Evolutionary conservation across 257 asterid species (phyloP), one percentile per base, ranked within the genome.

Genomic region (Solanum commersonii): DNA sequence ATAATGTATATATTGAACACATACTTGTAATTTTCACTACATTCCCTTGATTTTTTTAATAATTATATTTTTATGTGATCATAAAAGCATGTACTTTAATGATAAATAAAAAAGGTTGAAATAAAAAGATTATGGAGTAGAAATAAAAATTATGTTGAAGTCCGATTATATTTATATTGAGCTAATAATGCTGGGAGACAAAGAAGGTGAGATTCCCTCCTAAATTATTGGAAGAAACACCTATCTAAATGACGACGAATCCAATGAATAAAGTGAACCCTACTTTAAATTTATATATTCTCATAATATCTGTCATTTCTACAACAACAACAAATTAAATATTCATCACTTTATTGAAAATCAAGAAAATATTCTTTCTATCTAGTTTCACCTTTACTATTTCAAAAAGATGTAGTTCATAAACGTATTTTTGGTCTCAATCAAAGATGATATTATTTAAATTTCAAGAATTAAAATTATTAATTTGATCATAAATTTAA

Each of bases 71-170:
- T 27, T 67, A 12, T 6, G 2, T 27, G 9, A 67, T 13, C 2
- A 67, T 67, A 67, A 67, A 67, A 67, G 5, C 34, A 68, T 68
- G 2, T 67, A 2, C 1, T 0, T 12, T 68, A 13, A 68, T 63
- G 16, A 63, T 63, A 63, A 63, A 5, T 27, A 2, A 27, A 25
- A 67, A n/a, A 13, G 5, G 4, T 56, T 6, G 10, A 56, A 52
- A 52, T 16, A 0, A 52, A 16, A 52, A 56, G 3, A 31, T 0
- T 14, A 15, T 31, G 38, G 0, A 31, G 2, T 15, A 2, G 0
- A 71, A 71, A 33, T 31, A 71, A 11, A 22, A 71, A 7, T 71
- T 31, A 29, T 31, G 8, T 71, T 71, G 0, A 0, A 16, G 9
- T 3, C 0, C 9, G 1, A 52, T 6, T 52, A 56, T 56, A 56